Base-by-base conservation (phyloP, 495 filamentous ascomycete genomes). In the Aspergillus indologenus region DNA sequence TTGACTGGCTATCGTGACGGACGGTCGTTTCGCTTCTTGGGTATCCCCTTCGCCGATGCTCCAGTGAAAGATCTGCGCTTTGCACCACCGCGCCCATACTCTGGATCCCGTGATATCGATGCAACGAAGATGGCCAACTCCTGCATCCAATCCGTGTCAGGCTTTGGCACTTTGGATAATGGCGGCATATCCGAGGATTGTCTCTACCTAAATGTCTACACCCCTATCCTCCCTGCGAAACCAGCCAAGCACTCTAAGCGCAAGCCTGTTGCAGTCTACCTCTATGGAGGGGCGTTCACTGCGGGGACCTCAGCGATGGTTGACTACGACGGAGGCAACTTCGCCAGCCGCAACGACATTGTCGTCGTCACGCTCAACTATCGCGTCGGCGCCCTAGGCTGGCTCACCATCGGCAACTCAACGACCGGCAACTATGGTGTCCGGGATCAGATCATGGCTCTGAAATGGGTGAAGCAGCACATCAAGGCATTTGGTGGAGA, bases 1-100 rank as follows among this genome's bases (percentile, higher is more conserved):
- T 0, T 72, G 46, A 67, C 66, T 1, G 81, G 81, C 5, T 80
- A 73, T 58, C 72, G 79, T n/a, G 78, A 83, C 65, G 70, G 77
- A 31, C 78, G 77, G 46, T 81, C 78, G 12, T 83, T 81, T 65
- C 76, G 79, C 4, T 84, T 84, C 60, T 65, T 78, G 3, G 80
- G 80, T 2, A 71, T 83, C 12, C 76, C 75, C 8, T 83, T 79
- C 50, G 81, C 81, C 14, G 67, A 80, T 52, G 62, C 69, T 18
- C 78, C 78, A 0, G 47, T 72, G 1, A 58, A 59, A 11, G 55
- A 71, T 3, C 51, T 75, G 47, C 73, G 80, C 12, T 79, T 77
- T 44, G 66, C 71, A 9, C 80, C 82, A 47, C 77, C 79, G 9
- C 72, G 64, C 4, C 60, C 75, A 14, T 68, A 71, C 54, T 76